Conservation (phyloP, 305 asterid species). For the Fraxinus latifolia region DNA sequence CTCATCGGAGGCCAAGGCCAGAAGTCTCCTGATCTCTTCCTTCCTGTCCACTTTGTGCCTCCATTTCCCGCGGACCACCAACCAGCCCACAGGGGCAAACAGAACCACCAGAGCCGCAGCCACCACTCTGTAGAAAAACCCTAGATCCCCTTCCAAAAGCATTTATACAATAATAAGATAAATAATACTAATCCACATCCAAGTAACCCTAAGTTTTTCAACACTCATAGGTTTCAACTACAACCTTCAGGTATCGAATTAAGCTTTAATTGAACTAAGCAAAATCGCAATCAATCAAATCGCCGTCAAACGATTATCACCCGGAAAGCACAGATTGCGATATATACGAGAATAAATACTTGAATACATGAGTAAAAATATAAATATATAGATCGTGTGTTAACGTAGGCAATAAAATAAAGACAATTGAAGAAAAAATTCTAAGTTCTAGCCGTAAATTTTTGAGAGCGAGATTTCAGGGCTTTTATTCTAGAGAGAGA, state of each 20-base stretch:
- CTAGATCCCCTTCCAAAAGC: constrained; percentile 64
- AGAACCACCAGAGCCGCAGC: constrained; percentile 40
- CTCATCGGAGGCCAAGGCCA: constrained; percentile 67
- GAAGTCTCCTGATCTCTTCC: constrained; percentile 64
- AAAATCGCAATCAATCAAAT: not conserved
- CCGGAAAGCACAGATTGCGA: not conserved
- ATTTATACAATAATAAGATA: constrained; percentile 38
- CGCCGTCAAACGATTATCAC: not conserved
- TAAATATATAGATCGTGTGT: not conserved
- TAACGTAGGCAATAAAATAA: constrained; percentile 13
- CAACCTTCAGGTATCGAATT: constrained; percentile 8
- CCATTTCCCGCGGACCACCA: constrained; percentile 62
- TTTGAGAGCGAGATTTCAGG: constrained; percentile 48
- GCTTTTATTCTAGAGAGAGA: constrained; percentile 22
- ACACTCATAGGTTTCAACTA: constrained; percentile 31
- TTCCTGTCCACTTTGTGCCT: constrained; percentile 45
- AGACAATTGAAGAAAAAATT: constrained; percentile 12
- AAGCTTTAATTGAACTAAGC: not conserved
- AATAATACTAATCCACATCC: constrained; percentile 23
- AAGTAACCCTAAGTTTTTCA: constrained; percentile 38
- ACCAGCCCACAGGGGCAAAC: constrained; percentile 37
- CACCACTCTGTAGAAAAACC: constrained; percentile 42
- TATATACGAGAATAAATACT: constrained; percentile 6
- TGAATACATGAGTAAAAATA: not conserved
- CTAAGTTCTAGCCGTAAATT: constrained; percentile 22